phyloP scores from a whole-genome alignment of 257 asterid species.

The Euphrasia confusa region DNA sequence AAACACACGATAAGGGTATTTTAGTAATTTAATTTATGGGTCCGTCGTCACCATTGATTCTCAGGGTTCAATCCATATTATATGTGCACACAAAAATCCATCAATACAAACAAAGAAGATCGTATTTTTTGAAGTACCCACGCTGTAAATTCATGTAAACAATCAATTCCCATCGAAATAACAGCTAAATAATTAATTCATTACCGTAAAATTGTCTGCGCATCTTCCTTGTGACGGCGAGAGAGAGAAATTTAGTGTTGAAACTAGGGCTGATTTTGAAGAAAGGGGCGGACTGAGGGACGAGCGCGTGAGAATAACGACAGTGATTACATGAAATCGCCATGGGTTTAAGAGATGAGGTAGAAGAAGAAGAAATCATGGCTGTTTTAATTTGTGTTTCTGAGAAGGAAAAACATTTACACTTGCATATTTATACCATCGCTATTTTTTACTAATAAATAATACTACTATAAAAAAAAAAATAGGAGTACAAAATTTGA shows the following conservation, averaged over 20 bases:
- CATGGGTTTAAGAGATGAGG: slow-evolving; percentile 31
- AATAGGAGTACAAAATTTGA: too few relatives aligned
- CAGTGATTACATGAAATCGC: slow-evolving; percentile 22
- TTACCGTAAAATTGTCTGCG: slow-evolving; percentile 43
- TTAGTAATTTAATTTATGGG: not conserved
- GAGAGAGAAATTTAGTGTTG: slow-evolving; percentile 33
- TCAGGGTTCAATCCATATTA: too few relatives aligned
- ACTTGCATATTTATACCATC: too few relatives aligned
- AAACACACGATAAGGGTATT: not conserved
- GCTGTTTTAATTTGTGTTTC: not conserved
- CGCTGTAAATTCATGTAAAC: slow-evolving; percentile 1
- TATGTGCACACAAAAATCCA: too few relatives aligned
- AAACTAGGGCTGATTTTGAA: slow-evolving; percentile 36
- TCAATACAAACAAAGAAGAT: not conserved
- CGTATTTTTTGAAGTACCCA: slow-evolving; percentile 5
- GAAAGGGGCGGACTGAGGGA: slow-evolving; percentile 29
- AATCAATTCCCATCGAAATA: not conserved
- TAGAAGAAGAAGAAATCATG: slow-evolving; percentile 33
- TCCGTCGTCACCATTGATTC: slow-evolving; percentile 12
- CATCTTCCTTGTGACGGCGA: slow-evolving; percentile 35
- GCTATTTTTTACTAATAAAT: too few relatives aligned
- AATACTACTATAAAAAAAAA: too few relatives aligned
- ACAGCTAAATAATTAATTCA: not conserved
- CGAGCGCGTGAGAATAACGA: slow-evolving; percentile 25
- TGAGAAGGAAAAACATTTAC: too few relatives aligned